Evolutionary conservation across 495 filamentous ascomycete genomes (phyloP).

Genomic region (Extremus antarcticus): DNA sequence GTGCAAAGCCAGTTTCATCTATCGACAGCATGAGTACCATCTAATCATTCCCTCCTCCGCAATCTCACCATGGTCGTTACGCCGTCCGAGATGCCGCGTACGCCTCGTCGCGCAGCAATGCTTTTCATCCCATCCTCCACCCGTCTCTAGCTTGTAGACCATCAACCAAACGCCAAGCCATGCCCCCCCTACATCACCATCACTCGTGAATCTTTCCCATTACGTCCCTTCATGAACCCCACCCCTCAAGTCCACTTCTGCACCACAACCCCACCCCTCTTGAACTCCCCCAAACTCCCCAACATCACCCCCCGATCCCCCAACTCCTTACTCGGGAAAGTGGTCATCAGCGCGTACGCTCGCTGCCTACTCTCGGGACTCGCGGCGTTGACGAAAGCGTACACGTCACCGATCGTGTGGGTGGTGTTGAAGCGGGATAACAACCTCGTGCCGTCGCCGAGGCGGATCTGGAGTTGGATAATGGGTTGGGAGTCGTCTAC

Average conservation of each 20-base stretch:
- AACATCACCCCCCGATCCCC: slow-evolving; percentile 57
- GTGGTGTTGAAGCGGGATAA: slow-evolving; percentile 83
- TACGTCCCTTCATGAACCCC: slow-evolving; percentile 39
- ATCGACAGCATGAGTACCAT: neutral
- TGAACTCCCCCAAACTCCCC: slow-evolving; percentile 75
- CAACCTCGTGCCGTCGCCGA: slow-evolving; percentile 80
- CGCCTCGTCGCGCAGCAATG: neutral
- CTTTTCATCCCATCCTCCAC: neutral
- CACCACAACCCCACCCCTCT: slow-evolving; percentile 69
- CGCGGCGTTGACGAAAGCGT: slow-evolving; percentile 66
- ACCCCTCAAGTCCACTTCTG: slow-evolving; percentile 73
- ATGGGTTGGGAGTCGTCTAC: slow-evolving; percentile 69
- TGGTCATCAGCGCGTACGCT: slow-evolving; percentile 78
- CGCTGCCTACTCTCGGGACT: slow-evolving; percentile 48
- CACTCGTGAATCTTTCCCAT: neutral
- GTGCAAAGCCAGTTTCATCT: too few relatives aligned
- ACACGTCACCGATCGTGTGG: slow-evolving; percentile 85
- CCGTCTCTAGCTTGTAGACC: too few relatives aligned
- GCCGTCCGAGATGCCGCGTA: neutral
- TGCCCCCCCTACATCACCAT: neutral
- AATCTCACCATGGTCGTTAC: neutral
- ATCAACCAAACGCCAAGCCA: neutral
- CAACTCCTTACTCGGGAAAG: slow-evolving; percentile 90
- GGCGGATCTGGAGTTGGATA: slow-evolving; percentile 72
- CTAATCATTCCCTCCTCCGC: too few relatives aligned